Conservation (phyloP, 768 basidiomycete genomes). For the Leucogyrophana mollusca region DNA sequence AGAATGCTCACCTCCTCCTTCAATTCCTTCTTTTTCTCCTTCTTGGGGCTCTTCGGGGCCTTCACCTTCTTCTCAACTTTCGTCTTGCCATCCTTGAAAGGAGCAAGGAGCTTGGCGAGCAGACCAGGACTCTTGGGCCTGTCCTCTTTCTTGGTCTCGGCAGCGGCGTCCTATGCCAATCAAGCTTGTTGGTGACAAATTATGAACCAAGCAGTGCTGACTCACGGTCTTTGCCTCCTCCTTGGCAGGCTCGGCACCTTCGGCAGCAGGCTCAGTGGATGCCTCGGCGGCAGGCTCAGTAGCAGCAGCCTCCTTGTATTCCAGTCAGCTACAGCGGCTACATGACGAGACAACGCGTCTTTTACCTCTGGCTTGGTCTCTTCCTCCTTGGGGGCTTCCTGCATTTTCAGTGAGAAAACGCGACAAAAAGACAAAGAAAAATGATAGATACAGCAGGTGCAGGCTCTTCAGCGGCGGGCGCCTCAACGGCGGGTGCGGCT, state of each 20-base stretch:
- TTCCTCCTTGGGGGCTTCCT: conserved; percentile 45
- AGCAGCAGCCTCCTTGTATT: conserved; percentile 34
- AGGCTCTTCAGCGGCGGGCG: conserved; percentile 41
- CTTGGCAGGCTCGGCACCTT: conserved; percentile 35
- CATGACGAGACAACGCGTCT: conserved; percentile 1
- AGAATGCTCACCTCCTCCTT: conserved; percentile 44
- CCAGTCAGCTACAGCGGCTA: not conserved
- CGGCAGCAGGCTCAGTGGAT: conserved; percentile 25
- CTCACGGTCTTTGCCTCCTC: conserved; percentile 44
- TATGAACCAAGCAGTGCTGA: conserved; percentile 23
- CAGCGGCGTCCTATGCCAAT: conserved; percentile 38
- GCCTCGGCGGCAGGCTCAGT: conserved; percentile 22
- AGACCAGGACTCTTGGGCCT: conserved; percentile 78
- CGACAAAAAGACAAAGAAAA: conserved; percentile 4
- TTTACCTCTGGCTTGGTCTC: conserved; percentile 37
- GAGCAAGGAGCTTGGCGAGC: conserved; percentile 74
- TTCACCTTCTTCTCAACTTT: conserved; percentile 58
- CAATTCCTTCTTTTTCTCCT: conserved; percentile 75
- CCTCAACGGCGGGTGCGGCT: conserved; percentile 34
- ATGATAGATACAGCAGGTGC: conserved; percentile 35
- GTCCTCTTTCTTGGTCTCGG: conserved; percentile 68
- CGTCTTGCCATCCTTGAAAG: conserved; percentile 60
- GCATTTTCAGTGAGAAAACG: conserved; percentile 1
- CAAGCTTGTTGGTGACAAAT: conserved; percentile 5
- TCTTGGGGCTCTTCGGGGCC: conserved; percentile 75